phyloP scores from a whole-genome alignment of 352 stramenopile genomes.

The Globisporangium paddicum region DNA sequence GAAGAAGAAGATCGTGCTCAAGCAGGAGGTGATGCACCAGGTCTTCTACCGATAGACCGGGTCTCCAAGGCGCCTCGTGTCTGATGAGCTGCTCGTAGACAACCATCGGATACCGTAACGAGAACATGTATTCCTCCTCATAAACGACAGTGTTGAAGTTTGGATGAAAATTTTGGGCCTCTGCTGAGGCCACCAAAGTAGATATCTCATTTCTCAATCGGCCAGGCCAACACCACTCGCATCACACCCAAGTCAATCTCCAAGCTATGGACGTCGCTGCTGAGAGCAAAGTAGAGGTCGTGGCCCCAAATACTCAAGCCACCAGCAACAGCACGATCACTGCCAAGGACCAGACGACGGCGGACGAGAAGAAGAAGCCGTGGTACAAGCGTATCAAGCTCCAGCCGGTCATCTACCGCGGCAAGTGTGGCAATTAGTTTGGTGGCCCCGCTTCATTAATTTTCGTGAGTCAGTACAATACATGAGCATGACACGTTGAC shows the following conservation, averaged over 20 bases:
- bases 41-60: slow-evolving; percentile 6
- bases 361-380: slow-evolving; percentile 10
- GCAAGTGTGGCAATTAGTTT: slow-evolving; percentile 11
- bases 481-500: too few species aligned
- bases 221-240: not conserved
- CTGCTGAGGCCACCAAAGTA: too few species aligned
- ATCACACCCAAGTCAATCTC: not conserved
- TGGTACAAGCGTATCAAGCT: slow-evolving; percentile 21
- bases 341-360: not conserved
- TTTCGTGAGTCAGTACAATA: too few species aligned
- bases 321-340: not conserved
- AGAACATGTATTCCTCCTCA: too few species aligned
- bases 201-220: not conserved
- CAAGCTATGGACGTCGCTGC: slow-evolving; percentile 5
- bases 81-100: too few species aligned
- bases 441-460: not conserved
- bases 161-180: too few species aligned
- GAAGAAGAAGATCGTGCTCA: slow-evolving; percentile 15
- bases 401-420: slow-evolving; percentile 17
- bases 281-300: slow-evolving; percentile 7
- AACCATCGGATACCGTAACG: too few species aligned
- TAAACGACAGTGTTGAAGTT: too few species aligned
- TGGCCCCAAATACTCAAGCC: not conserved
- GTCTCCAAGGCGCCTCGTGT: too few species aligned
- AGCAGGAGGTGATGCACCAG: slow-evolving; percentile 13